Percentiles rank a stretch among this genome's conserved stretches.
phyloP scores from a whole-genome alignment of 2,329 filamentous ascomycete genomes.

The Neophaeococcomyces mojaviensis region DNA sequence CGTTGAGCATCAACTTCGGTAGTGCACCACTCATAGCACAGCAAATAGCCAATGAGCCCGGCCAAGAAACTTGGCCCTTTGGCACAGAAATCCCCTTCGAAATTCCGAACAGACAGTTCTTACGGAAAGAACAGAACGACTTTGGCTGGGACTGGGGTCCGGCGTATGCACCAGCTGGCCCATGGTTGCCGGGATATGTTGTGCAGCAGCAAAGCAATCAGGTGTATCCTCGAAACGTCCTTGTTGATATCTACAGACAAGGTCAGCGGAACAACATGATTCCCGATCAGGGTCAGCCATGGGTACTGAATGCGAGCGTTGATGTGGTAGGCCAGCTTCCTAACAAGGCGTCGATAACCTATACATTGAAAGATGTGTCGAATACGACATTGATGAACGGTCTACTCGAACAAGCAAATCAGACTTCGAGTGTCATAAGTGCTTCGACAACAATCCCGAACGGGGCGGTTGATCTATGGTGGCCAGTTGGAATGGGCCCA shows the following conservation, averaged over 20 bases:
- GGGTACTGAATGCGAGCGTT: slow-evolving; percentile 55
- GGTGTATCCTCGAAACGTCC: slow-evolving; percentile 45
- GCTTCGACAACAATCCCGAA: slow-evolving; percentile 43
- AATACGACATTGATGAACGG: slow-evolving; percentile 19
- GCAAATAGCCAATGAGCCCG: slow-evolving; percentile 44
- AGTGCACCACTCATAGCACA: slow-evolving; percentile 49
- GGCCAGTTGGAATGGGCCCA: slow-evolving; percentile 50
- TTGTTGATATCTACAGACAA: slow-evolving; percentile 52
- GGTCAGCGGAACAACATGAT: slow-evolving; percentile 53
- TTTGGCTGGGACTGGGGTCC: slow-evolving; percentile 61
- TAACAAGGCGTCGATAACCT: slow-evolving; percentile 36
- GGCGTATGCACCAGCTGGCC: slow-evolving; percentile 54
- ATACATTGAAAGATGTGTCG: slow-evolving; percentile 39
- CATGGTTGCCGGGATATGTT: slow-evolving; percentile 54
- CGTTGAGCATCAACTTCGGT: slow-evolving; percentile 49
- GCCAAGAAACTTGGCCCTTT: slow-evolving; percentile 36
- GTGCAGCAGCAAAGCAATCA: slow-evolving; percentile 42
- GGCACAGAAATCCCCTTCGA: slow-evolving; percentile 38
- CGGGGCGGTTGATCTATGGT: slow-evolving; percentile 47
- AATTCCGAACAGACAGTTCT: slow-evolving; percentile 48
- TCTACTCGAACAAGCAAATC: slow-evolving; percentile 33
- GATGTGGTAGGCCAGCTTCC: slow-evolving; percentile 48
- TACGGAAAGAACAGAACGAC: slow-evolving; percentile 55
- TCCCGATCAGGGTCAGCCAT: slow-evolving; percentile 49
- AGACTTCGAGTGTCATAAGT: slow-evolving; percentile 35